Evolutionary conservation across 225 moss, liverwort and hornwort genomes (phyloP).

Genomic region (Physcomitrium patens): DNA sequence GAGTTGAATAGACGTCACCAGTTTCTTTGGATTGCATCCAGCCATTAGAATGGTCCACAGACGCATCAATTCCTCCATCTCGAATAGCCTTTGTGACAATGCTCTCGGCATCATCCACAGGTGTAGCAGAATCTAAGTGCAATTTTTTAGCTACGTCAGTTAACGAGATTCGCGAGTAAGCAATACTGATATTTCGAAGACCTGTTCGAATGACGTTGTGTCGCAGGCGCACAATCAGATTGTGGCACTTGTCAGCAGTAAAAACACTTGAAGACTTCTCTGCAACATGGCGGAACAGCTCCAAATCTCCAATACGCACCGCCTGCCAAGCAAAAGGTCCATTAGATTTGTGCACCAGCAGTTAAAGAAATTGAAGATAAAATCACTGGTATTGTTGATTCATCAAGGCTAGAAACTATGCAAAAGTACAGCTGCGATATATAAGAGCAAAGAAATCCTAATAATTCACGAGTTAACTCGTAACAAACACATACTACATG

Average conservation of each 20-base stretch:
- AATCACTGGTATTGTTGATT: neutral
- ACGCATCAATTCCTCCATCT: slow-evolving; percentile 95
- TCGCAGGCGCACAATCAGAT: slow-evolving; percentile 90
- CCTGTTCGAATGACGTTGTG: slow-evolving; percentile 98
- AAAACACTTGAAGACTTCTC: slow-evolving; percentile 76
- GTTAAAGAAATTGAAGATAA: neutral
- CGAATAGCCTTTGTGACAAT: slow-evolving; percentile 97
- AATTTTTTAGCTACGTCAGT: slow-evolving; percentile 85
- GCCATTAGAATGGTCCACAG: slow-evolving; percentile 85
- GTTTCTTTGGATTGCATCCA: slow-evolving; percentile 99
- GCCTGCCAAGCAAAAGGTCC: slow-evolving; percentile 56
- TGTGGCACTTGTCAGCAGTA: slow-evolving; percentile 88
- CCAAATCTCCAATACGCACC: slow-evolving; percentile 95
- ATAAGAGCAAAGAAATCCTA: slow-evolving; percentile 13
- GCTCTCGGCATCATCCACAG: slow-evolving; percentile 96
- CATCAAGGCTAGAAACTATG: slow-evolving; percentile 1
- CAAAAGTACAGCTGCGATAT: neutral
- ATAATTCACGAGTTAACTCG: slow-evolving; percentile 9
- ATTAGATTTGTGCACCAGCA: slow-evolving; percentile 12
- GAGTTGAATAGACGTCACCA: slow-evolving; percentile 94
- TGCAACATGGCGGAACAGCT: slow-evolving; percentile 86
- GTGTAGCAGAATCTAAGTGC: slow-evolving; percentile 84
- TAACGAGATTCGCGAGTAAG: slow-evolving; percentile 93
- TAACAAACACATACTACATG: neutral
- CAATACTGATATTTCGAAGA: slow-evolving; percentile 94